Percentiles rank a stretch among this genome's conserved stretches.
Evolutionary conservation across 2,329 filamentous ascomycete genomes (phyloP).

Genomic region (Penicillium decumbens): DNA sequence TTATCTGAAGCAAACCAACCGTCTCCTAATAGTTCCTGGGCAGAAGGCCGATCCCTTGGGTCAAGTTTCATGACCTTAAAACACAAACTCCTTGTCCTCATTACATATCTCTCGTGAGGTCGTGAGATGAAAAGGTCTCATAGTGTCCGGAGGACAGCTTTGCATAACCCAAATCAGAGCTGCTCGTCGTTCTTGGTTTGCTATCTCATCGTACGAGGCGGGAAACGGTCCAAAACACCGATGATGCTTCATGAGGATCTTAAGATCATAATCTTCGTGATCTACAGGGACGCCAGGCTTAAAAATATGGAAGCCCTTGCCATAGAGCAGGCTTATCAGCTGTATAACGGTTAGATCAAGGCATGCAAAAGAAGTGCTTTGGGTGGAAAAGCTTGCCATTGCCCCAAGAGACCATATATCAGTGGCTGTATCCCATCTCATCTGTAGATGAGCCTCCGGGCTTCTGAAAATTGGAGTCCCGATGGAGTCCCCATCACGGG

Average conservation of each 20-base stretch:
- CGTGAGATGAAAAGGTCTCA: constrained; percentile 14
- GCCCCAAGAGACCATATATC: constrained; percentile 28
- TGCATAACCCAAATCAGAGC: constrained; percentile 17
- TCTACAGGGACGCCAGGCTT: constrained; percentile 20
- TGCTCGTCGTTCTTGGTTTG: constrained; percentile 12
- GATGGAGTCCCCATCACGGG: constrained; percentile 15
- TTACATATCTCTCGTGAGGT: constrained; percentile 26
- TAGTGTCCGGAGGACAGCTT: constrained; percentile 13
- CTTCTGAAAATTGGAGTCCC: constrained; percentile 21
- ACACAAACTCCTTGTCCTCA: constrained; percentile 36
- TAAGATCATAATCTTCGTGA: constrained; percentile 22
- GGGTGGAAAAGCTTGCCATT: constrained; percentile 12
- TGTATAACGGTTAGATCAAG: constrained; percentile 1
- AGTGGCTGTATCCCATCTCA: constrained; percentile 23
- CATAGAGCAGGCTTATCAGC: constrained; percentile 23
- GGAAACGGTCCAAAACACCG: constrained; percentile 24
- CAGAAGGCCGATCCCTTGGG: constrained; percentile 36
- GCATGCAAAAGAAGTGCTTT: not conserved
- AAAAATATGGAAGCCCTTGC: constrained; percentile 19
- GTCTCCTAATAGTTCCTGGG: constrained; percentile 1
- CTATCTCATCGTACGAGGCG: constrained; percentile 18
- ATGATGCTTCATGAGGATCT: constrained; percentile 23
- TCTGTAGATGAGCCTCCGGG: constrained; percentile 23
- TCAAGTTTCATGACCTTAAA: constrained; percentile 45
- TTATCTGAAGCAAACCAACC: not conserved